Conservation (phyloP, 2,329 filamentous ascomycete species). For the Colletotrichum higginsianum region DNA sequence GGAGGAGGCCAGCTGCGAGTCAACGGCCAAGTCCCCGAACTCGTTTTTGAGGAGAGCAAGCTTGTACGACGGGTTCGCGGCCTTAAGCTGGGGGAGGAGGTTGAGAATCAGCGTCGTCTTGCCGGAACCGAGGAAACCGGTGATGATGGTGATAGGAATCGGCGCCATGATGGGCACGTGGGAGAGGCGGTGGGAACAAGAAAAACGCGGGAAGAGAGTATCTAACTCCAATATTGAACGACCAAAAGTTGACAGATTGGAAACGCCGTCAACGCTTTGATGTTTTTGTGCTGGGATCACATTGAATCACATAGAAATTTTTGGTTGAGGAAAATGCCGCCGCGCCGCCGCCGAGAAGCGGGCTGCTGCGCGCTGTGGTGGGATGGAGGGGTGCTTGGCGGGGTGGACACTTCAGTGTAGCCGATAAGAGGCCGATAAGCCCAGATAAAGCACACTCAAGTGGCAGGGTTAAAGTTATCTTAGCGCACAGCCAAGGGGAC, state of each 20-base stretch:
- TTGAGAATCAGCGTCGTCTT: constrained; percentile 98
- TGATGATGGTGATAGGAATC: constrained; percentile 94
- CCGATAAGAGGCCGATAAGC: constrained; percentile 37
- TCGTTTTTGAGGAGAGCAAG: constrained; percentile 98
- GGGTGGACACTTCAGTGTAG: not conserved
- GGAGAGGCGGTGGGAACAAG: not conserved
- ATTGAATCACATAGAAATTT: constrained; percentile 35
- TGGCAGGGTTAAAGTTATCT: constrained; percentile 39
- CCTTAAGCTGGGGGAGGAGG: constrained; percentile 88
- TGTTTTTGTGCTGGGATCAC: constrained; percentile 26
- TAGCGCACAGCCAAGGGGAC: constrained; percentile 37
- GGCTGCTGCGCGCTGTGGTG: constrained; percentile 17
- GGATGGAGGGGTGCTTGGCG: constrained; percentile 27
- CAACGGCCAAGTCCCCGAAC: constrained; percentile 94
- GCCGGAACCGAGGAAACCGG: constrained; percentile 94
- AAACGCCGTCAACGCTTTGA: constrained; percentile 17
- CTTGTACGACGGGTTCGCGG: constrained; percentile 81
- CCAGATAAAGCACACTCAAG: constrained; percentile 12
- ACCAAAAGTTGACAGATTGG: not conserved
- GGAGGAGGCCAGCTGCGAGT: constrained; percentile 89
- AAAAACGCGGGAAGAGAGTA: not conserved
- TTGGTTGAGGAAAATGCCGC: constrained; percentile 38
- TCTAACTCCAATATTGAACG: not conserved
- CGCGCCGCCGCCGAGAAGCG: constrained; percentile 23
- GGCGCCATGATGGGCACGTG: constrained; percentile 66